phyloP scores from a whole-genome alignment of 352 stramenopile species.

The Phytophthora citricola region DNA sequence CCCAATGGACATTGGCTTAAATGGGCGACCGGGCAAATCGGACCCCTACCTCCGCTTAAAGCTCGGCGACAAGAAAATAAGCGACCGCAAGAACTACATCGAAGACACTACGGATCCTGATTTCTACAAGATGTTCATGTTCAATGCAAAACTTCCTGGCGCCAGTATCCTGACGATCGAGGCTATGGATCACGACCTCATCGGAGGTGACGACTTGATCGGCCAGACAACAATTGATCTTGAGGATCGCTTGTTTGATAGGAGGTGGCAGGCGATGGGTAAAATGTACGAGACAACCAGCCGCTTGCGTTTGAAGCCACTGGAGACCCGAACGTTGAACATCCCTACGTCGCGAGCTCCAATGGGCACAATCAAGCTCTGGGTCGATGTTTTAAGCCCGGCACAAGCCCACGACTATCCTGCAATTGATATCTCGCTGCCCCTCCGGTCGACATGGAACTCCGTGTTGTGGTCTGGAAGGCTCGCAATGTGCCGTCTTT shows the following conservation, averaged over 20 bases:
- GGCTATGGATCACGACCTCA: conserved; percentile 91
- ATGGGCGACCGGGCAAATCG: conserved; percentile 83
- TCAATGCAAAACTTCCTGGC: conserved; percentile 88
- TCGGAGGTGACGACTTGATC: conserved; percentile 93
- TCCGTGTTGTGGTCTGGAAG: conserved; percentile 95
- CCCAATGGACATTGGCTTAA: conserved; percentile 88
- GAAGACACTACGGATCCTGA: conserved; percentile 87
- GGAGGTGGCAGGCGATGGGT: conserved; percentile 87
- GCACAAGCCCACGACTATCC: conserved; percentile 81
- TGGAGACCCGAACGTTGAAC: conserved; percentile 86
- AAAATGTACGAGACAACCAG: conserved; percentile 85
- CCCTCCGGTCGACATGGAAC: conserved; percentile 88
- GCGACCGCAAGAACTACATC: conserved; percentile 92
- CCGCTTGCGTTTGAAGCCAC: conserved; percentile 70
- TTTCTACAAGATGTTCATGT: conserved; percentile 92
- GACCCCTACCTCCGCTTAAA: conserved; percentile 89
- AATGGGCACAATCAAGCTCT: conserved; percentile 88
- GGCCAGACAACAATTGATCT: conserved; percentile 93
- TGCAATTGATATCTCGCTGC: conserved; percentile 85
- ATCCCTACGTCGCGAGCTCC: conserved; percentile 85
- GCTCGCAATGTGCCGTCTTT: conserved; percentile 89
- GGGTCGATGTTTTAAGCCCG: conserved; percentile 92
- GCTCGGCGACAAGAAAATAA: conserved; percentile 87
- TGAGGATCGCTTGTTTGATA: conserved; percentile 93
- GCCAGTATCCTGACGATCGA: conserved; percentile 89